Conservation (phyloP, 208 protist species). For the Tritrichomonas musculus region DNA sequence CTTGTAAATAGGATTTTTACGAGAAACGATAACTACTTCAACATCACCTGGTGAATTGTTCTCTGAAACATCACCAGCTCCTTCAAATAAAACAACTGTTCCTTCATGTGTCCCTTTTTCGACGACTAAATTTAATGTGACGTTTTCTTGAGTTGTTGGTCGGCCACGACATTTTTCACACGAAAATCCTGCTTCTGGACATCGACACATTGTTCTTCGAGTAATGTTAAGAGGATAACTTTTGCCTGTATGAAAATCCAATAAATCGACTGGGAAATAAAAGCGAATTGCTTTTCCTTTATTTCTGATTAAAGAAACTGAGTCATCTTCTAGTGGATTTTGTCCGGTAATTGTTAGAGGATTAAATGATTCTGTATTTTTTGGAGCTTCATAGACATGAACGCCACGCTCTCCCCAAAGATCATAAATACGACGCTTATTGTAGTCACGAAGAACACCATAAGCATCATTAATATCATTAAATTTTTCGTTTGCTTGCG, state of each 20-base stretch:
- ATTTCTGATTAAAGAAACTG: neutral
- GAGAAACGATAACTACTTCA: neutral
- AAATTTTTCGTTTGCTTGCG: neutral
- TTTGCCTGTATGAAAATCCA: neutral
- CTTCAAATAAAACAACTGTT: neutral
- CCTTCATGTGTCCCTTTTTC: neutral
- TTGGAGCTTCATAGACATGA: neutral
- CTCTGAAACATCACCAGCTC: neutral
- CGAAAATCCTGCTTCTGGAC: neutral
- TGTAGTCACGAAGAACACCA: neutral
- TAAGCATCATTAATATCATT: slow-evolving; percentile 17
- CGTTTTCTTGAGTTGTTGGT: neutral
- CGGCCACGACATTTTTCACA: slow-evolving; percentile 19
- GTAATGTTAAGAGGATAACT: neutral
- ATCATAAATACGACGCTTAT: neutral
- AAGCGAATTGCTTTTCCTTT: neutral
- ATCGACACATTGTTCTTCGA: neutral
- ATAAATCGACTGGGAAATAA: neutral
- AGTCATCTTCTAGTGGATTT: neutral
- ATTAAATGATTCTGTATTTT: neutral
- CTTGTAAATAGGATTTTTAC: neutral
- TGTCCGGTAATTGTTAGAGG: too few relatives aligned
- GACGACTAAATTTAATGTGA: neutral
- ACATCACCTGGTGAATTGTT: neutral
- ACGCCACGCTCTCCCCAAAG: neutral